Evolutionary conservation across 2,329 filamentous ascomycete genomes (phyloP).

Genomic region (Ophidiomyces ophidiicola): DNA sequence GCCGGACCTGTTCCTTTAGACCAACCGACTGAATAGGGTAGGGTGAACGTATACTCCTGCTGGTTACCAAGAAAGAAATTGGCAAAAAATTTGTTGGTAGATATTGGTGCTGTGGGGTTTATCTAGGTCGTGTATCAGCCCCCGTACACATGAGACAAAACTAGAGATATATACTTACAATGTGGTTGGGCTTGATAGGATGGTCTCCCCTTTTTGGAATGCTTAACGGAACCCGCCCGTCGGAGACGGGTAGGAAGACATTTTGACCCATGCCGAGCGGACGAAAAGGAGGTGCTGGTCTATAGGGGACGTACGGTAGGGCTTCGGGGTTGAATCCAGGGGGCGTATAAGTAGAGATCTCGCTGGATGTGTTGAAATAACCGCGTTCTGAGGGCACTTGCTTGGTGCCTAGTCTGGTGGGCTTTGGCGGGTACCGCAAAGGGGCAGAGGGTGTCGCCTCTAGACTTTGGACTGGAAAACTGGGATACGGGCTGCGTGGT

Average conservation of each 20-base stretch:
- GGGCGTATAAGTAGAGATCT: not conserved
- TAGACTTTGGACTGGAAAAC: not conserved
- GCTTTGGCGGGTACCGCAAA: constrained; percentile 3
- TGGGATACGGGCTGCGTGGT: not conserved
- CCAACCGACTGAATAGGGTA: constrained; percentile 63
- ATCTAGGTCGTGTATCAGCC: constrained; percentile 18
- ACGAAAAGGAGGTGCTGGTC: too few relatives aligned
- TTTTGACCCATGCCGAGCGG: constrained; percentile 23
- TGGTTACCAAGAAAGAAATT: constrained; percentile 71
- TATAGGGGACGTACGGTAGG: too few relatives aligned
- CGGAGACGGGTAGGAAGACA: constrained; percentile 32
- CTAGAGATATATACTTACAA: constrained; percentile 23
- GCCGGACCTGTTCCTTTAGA: constrained; percentile 50
- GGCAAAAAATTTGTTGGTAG: constrained; percentile 53
- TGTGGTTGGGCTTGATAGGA: constrained; percentile 30
- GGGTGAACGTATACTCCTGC: constrained; percentile 55
- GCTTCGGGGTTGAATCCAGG: not conserved
- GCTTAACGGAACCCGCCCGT: constrained; percentile 27
- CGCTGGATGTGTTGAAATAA: constrained; percentile 3
- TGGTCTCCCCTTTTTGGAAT: constrained; percentile 32
- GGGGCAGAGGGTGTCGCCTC: not conserved
- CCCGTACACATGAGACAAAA: not conserved
- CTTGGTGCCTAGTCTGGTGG: not conserved
- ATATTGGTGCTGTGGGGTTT: constrained; percentile 26
- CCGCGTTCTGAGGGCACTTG: not conserved